Base-by-base conservation (phyloP, 768 basidiomycete species). In the Stropharia rugosoannulata region DNA sequence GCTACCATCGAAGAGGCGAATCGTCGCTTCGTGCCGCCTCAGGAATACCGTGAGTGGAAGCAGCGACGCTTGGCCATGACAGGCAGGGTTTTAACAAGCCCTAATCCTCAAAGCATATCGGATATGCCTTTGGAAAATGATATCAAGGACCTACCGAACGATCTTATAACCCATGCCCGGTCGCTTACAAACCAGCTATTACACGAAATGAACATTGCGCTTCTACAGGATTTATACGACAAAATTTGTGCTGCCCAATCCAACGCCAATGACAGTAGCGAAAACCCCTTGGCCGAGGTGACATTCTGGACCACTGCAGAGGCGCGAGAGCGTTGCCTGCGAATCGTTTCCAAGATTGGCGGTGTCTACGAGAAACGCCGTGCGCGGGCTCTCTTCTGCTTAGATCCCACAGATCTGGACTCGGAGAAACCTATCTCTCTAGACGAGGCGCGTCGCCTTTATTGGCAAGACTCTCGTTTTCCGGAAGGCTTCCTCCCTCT, bases 261-360 rank as follows among this genome's bases (percentile, higher is more conserved):
- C 13, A 41, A 45, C 27, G 9, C 29, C 6, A 32, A 10, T 7
- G 29, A 7, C 29, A 32, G 29, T 7, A 32, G 29, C 9, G 29
- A 32, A 32, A 45, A 22, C 32, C 37, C 41, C 22, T 25, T 22
- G 15, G 39, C 4, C 18, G 56, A 3, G 42, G 73, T 89, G 6
- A 76, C 81, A 44, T 93, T 94, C 57, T 96, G 90, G 89, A 86
- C 89, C 5, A 95, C 92, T 0, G 66, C 69, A 0, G 93, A 94
- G 66, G 92, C 91, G 0, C 81, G 82, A 41, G 79, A 82, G 47
- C 80, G 92, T 4, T 88, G 86, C 62, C 71, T 87, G 16, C 77
- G 82, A n/a, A 94, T 95, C 54, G 84, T 93, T 4, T 75, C 78
- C 36, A 90, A 90, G 66, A 91, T 96, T 37, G 93, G 90, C 1